These are phyloP conservation scores for Glycine latifolia DNA, from an alignment of 306 rosid species.

Conservation along the genomic window DNA sequence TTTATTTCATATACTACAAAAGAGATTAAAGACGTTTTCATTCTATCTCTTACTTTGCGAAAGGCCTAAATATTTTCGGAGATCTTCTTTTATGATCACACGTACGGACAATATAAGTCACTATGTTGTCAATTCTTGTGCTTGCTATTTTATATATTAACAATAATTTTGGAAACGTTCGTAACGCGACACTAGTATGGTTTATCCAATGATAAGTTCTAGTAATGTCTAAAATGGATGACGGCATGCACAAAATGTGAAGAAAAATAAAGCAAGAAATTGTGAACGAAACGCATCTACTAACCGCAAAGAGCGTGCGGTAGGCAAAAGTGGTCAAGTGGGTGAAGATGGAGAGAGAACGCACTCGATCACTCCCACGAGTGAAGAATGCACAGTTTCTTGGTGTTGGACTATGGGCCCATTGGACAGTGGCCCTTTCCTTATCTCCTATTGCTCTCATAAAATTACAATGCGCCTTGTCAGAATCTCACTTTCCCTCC, in stretches of 20 bases:
- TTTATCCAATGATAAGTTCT: no score
- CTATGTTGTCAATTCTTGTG: no score
- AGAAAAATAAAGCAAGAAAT: not conserved
- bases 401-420: conserved; percentile 31
- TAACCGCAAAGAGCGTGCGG: not conserved
- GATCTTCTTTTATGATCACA: no score
- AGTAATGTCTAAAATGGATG: no score
- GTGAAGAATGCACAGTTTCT: not conserved
- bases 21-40: no score
- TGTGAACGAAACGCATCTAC: conserved; percentile 30
- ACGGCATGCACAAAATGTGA: no score
- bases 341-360: conserved; percentile 19
- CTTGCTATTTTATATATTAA: no score
- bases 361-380: conserved; percentile 18
- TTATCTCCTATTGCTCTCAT: not conserved
- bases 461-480: conserved; percentile 64
- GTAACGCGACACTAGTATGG: no score
- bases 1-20: not conserved
- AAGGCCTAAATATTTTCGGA: no score
- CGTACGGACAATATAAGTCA: no score
- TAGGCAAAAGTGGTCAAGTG: not conserved
- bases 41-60: no score
- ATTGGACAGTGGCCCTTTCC: conserved; percentile 8
- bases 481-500: conserved; percentile 59
- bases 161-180: no score